Evolutionary conservation across 2,329 filamentous ascomycete genomes (phyloP), one percentile per base, ranked within the genome.

Genomic region (Penicillium verrucosum): DNA sequence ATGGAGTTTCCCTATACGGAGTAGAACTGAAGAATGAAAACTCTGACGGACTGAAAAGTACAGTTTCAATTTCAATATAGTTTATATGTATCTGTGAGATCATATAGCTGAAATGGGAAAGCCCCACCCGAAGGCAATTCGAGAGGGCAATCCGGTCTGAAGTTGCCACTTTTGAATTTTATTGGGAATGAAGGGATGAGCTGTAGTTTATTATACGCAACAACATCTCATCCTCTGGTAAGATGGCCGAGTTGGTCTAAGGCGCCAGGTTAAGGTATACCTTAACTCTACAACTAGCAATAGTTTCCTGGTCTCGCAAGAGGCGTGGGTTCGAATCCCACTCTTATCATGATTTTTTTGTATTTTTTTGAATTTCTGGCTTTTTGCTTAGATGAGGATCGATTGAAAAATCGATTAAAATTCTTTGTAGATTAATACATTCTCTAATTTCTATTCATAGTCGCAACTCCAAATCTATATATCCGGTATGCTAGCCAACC

Each of bases 181-280:
- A 6, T 23, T 16, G 10, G 43, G 29, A 16, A 32, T 23, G 42
- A 4, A 14, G 5, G 0, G 2, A 6, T n/a, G 0, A 0, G 12
- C 6, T 32, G 8, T 32, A 5, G 0, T 0, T 9, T 1, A 10
- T 4, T 21, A 1, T 9, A 1, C 2, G 2, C 2, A 2, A 2
- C 0, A 2, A 1, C 2, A 1, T 5, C 21, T 4, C 21, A 51
- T 18, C 14, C 0, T 1, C 27, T 51, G 68, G 68, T 67, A 70
- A 70, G 68, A 70, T 70, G 68, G 68, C 68, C 68, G 68, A 70
- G 68, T 67, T 69, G 68, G 68, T 70, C 68, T 57, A 70, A 69
- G 68, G 68, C 68, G 68, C 63, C 61, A 66, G 68, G 68, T 70
- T 70, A 67, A 70, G 68, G 68, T 67, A 57, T 49, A 66, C 63